Base-by-base conservation (phyloP, 1,139 yeast genomes). In the Yamadazyma mexicana region DNA sequence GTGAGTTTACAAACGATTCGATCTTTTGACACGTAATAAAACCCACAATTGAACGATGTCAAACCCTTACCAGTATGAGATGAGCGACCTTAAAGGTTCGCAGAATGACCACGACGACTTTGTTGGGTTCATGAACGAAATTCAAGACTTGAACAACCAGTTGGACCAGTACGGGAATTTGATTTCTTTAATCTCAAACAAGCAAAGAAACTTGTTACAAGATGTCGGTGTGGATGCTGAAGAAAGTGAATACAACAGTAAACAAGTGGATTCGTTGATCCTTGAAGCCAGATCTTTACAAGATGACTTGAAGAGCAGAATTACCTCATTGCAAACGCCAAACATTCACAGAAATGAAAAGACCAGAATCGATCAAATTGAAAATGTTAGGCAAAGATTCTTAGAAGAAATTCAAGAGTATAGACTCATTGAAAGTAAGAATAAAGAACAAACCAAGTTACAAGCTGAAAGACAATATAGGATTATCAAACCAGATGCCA, bases 381-480 rank as follows among this genome's bases (percentile, higher is more conserved):
- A 89, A 61, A 85, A 86, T 57, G 78, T 87, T 44, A 85, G 95
- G 70, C 83, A 81, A 60, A 81, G 87, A 62, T 94, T 92, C 62
- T 79, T 89, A 73, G 81, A 81, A 50, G 76, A 86, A 40, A 91
- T 92, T 59, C 94, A 88, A 61, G 87, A 82, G 57, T 89, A 87
- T 70, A 81, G 95, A 62, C 76, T 82, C 55, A 80, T 87, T 48
- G 98, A 94, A 66, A 88, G 89, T 49, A 81, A 84, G 58, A 89
- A 87, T 72, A 79, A 91, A 50, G 89, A 86, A 59, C 82, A 84
- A 56, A 87, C 88, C 61, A 81, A 86, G 62, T 80, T 80, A 45
- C 96, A 87, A 56, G 96, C 96, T 37, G 92, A 85, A 59, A 83
- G 97, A 63, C 98, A 92, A 72, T 89, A 85, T 69, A 81, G 81